Base-by-base conservation (phyloP, 768 basidiomycete species). In the Psilocybe azurescens region DNA sequence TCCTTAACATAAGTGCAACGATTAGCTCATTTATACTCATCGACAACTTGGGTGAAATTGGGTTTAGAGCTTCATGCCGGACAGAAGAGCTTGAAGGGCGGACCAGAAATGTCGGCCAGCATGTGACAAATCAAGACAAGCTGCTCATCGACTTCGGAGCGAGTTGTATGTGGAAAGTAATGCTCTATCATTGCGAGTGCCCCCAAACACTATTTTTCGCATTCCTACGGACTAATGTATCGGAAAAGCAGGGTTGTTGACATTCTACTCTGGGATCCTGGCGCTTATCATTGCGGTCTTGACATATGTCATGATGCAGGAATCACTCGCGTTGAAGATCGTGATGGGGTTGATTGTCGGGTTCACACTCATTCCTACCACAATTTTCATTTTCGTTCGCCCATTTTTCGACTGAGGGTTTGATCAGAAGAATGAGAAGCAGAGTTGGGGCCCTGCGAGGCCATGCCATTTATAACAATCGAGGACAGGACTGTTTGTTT, bases 1-100 rank as follows among this genome's bases (percentile, higher is more conserved):
- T 67, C 29, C 39, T 69, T n/a, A 70, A 70, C 49, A 62, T 68
- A 24, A 65, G 65, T 30, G 69, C 69, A 10, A 66, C 69, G 5
- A 67, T 70, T 20, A 60, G 65, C 6, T 66, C 69, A 1, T 68
- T 70, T 44, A 52, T 70, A 3, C 59, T 70, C 30, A 69, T 65
- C 3, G 68, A 69, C 38, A 65, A 58, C 24, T 64, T 69, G 1
- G 68, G 66, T 16, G 66, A 65, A 53, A 38, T 69, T 13, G 61
- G 47, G 1, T 60, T 63, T 39, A 50, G 38, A 38, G 60, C 67
- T 1, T 48, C 61, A 29, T 50, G 36, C 56, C 51, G 38, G 20
- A 6, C 24, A 9, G 29, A 58, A 7, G 39, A 18, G 24, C 33
- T 24, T 0, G 46, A 30, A 11, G 29, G 18, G 3, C 8, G 24